Evolutionary conservation across 208 protist genomes (phyloP), one percentile per base, ranked within the genome.

Genomic region (Acanthamoeba royreba): DNA sequence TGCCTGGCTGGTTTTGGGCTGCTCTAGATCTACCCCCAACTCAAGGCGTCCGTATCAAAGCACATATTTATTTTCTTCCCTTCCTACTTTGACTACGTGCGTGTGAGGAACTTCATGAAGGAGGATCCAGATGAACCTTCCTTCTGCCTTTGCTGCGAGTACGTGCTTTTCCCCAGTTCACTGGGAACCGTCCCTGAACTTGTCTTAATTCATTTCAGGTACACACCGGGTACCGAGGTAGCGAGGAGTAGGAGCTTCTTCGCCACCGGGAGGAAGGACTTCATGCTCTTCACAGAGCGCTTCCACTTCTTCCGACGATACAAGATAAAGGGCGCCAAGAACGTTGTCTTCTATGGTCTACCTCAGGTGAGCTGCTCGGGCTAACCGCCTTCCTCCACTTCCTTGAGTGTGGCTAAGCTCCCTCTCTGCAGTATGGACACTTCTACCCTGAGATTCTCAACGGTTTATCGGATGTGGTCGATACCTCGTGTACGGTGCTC

Each of bases 271-370:
- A 94, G 98, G 2, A 97, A 96, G 4, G 97, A 98, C 40, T 97
- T 99, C 45, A 95, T 99, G 91, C 94, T 99, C 8, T 97, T 98
- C 81, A 99, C 98, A 38, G 98, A 99, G 94, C 97, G 99, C 46
- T 99, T 99, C 87, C 98, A 99, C 96, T 99, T 99, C 94, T 99
- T 98, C 94, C 97, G 97, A 88, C 97, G 98, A 25, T 98, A 99
- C 94, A 97, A 98, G 95, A 97, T 99, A 55, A 97, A 98, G 93
- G 95, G 98, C 58, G 97, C 98, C 11, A 97, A 98, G 94, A 96
- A 97, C 72, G 93, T 99, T 4, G 95, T 99, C 43, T 99, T 99
- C 95, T 99, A 99, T 94, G 98, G 98, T 40, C 98, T 98, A 63
- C 98, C 99, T 19, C 72, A 83, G 43, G 72, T 83, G 22, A 58